Evolutionary conservation across 1,284 basidiomycete species (phyloP).

Genomic region (Trichosporon ovoides): DNA sequence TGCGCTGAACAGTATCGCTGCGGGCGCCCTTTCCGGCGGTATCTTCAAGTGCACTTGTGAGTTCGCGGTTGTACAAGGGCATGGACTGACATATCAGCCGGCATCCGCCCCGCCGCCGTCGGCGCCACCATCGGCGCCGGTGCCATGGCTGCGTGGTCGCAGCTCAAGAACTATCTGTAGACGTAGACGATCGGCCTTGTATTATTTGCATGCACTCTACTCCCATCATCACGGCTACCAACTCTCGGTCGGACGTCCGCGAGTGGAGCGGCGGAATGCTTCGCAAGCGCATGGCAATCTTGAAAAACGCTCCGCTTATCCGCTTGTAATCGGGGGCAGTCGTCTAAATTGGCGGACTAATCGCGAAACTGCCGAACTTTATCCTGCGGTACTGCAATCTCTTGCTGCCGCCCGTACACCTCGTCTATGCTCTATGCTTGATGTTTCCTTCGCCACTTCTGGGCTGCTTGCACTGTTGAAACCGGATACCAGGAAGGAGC

Average conservation of each 20-base stretch:
- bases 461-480: neutral
- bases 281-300: neutral
- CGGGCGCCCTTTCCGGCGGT: conserved; percentile 84
- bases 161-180: conserved; percentile 65
- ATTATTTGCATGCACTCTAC: conserved; percentile 15
- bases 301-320: neutral
- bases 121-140: conserved; percentile 84
- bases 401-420: too few species aligned
- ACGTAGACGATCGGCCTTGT: conserved; percentile 8
- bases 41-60: conserved; percentile 90
- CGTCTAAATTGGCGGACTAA: neutral
- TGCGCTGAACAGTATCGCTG: conserved; percentile 79
- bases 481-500: too few species aligned
- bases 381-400: neutral
- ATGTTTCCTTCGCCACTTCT: too few species aligned
- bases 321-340: neutral
- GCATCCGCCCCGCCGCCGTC: conserved; percentile 78
- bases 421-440: too few species aligned
- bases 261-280: neutral
- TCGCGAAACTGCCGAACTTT: neutral
- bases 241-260: neutral
- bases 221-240: neutral
- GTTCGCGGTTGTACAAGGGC: conserved; percentile 30
- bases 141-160: conserved; percentile 84
- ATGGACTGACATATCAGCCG: conserved; percentile 59